phyloP scores from a whole-genome alignment of 2,329 filamentous ascomycete species.

The Colletotrichum truncatum region DNA sequence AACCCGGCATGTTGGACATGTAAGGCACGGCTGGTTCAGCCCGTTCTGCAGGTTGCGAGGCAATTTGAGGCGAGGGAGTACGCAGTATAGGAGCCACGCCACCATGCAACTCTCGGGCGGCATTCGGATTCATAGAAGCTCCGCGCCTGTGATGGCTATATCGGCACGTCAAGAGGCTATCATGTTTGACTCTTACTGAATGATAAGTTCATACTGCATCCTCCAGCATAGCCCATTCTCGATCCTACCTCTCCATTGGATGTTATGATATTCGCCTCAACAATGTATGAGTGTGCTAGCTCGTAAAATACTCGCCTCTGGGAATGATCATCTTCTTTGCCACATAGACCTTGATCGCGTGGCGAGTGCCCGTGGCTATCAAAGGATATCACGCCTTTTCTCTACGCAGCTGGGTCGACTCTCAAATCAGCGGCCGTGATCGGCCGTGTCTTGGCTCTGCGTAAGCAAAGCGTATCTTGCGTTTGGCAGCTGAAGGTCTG shows the following conservation, averaged over 20 bases:
- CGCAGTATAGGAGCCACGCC: background rate
- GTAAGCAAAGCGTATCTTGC: slow-evolving; percentile 29
- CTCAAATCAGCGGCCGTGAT: slow-evolving; percentile 6
- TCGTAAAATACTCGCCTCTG: background rate
- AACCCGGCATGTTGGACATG: background rate
- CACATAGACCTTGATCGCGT: background rate
- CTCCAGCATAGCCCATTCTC: no score
- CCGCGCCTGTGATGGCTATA: slow-evolving; percentile 5
- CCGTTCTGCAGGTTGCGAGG: slow-evolving; percentile 16
- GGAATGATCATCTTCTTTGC: background rate
- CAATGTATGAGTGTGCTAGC: background rate
- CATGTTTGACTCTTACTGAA: no score
- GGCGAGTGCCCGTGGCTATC: background rate
- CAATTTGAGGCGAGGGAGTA: background rate
- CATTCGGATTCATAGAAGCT: slow-evolving; percentile 7
- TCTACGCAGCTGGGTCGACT: background rate
- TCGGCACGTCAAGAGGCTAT: slow-evolving; percentile 11
- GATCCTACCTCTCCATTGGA: no score
- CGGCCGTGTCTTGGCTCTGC: slow-evolving; percentile 27
- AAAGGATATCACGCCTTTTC: background rate
- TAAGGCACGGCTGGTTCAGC: slow-evolving; percentile 7
- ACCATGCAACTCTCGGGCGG: slow-evolving; percentile 29
- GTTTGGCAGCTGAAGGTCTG: slow-evolving; percentile 25
- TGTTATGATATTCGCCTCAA: background rate
- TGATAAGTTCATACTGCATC: no score